Evolutionary conservation across 1,284 basidiomycete genomes (phyloP).

Genomic region (Agaricales sp.): DNA sequence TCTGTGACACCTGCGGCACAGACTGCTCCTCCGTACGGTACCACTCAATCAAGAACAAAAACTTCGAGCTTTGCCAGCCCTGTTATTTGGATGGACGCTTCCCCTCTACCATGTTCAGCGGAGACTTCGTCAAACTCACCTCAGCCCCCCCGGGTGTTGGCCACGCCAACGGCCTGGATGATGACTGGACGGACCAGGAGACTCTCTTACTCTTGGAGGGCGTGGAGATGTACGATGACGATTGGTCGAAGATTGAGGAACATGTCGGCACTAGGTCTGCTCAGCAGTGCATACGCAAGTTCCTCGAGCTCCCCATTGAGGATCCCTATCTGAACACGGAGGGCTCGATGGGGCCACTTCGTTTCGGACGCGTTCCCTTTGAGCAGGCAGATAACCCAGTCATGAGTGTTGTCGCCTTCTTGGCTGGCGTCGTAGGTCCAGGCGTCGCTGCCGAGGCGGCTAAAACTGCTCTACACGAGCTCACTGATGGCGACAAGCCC

Average conservation of each 20-base stretch:
- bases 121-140: constrained; percentile 92
- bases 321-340: constrained; percentile 78
- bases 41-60: constrained; percentile 88
- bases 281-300: constrained; percentile 93
- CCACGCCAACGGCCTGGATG: constrained; percentile 37
- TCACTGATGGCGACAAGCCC: constrained; percentile 49
- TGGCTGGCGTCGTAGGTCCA: constrained; percentile 87
- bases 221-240: constrained; percentile 97
- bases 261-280: constrained; percentile 88
- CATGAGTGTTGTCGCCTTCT: constrained; percentile 96
- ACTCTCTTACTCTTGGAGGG: constrained; percentile 84
- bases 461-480: constrained; percentile 77
- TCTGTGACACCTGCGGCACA: constrained; percentile 91
- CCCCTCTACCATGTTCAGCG: constrained; percentile 92
- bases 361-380: constrained; percentile 80
- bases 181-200: constrained; percentile 92
- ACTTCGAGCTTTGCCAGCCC: constrained; percentile 80
- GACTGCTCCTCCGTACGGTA: constrained; percentile 88
- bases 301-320: constrained; percentile 95
- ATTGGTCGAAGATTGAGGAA: constrained; percentile 88
- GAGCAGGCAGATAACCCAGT: constrained; percentile 95
- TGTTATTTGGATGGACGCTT: constrained; percentile 97
- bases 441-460: constrained; percentile 91
- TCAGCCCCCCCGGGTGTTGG: constrained; percentile 31
- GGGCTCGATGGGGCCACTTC: constrained; percentile 69